These are phyloP conservation scores for Penicillium italicum DNA, from an alignment of 2,329 filamentous ascomycete species.

Conservation along the genomic window DNA sequence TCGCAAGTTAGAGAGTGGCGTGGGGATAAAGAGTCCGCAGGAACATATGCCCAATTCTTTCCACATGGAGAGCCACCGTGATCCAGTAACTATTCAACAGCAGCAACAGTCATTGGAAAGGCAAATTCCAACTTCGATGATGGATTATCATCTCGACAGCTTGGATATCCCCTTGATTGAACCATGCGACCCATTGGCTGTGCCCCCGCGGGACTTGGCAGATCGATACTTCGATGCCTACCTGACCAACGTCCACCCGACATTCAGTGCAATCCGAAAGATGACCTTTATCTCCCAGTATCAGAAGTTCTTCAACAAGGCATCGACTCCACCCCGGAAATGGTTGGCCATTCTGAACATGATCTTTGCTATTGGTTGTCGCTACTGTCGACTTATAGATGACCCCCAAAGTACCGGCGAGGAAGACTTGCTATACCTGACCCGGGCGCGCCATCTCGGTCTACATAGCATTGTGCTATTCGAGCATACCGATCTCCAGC, in stretches of 20 bases:
- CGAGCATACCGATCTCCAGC: slow-evolving; percentile 42
- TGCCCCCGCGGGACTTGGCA: slow-evolving; percentile 38
- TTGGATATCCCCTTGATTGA: slow-evolving; percentile 34
- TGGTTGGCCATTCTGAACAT: slow-evolving; percentile 47
- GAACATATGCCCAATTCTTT: neutral
- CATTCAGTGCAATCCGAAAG: slow-evolving; percentile 41
- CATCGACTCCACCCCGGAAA: slow-evolving; percentile 30
- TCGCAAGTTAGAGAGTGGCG: slow-evolving; percentile 35
- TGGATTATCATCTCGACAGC: slow-evolving; percentile 43
- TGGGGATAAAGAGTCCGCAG: slow-evolving; percentile 19
- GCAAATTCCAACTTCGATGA: slow-evolving; percentile 23
- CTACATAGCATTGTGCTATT: slow-evolving; percentile 38
- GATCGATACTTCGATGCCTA: slow-evolving; percentile 40
- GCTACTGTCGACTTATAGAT: slow-evolving; percentile 36
- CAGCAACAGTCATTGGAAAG: neutral
- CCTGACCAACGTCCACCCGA: slow-evolving; percentile 39
- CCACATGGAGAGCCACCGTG: neutral
- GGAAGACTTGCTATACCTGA: slow-evolving; percentile 42
- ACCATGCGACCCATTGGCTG: slow-evolving; percentile 33
- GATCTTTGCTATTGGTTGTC: slow-evolving; percentile 46
- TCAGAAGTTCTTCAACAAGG: slow-evolving; percentile 28
- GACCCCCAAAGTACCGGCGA: slow-evolving; percentile 23
- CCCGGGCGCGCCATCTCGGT: slow-evolving; percentile 38
- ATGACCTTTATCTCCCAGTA: slow-evolving; percentile 40
- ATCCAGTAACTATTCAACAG: neutral